Evolutionary conservation across 495 filamentous ascomycete species (phyloP).

Genomic region (Evernia prunastri): DNA sequence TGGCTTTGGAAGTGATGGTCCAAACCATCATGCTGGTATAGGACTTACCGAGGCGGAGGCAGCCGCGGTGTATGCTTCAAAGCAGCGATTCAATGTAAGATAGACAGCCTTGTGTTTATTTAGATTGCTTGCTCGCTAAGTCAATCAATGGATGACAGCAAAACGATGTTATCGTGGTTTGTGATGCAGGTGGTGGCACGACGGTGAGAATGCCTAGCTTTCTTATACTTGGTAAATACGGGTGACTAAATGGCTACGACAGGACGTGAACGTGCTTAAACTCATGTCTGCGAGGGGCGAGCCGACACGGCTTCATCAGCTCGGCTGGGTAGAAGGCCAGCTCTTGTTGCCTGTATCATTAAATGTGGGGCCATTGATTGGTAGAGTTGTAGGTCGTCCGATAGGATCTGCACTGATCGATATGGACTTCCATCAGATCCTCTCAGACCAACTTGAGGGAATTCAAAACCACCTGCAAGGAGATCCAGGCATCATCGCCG

Average conservation of each 20-base stretch:
- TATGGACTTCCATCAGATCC: slow-evolving; percentile 28
- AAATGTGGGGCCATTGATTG: too few relatives aligned
- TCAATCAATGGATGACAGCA: slow-evolving; percentile 26
- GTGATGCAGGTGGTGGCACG: slow-evolving; percentile 52
- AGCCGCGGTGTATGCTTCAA: slow-evolving; percentile 52
- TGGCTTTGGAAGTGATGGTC: slow-evolving; percentile 43
- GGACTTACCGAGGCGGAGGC: slow-evolving; percentile 64
- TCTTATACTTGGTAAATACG: background rate
- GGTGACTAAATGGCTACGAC: background rate
- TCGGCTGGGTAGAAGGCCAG: slow-evolving; percentile 39
- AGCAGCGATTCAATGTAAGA: slow-evolving; percentile 28
- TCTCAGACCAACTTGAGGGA: slow-evolving; percentile 27
- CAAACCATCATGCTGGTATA: slow-evolving; percentile 44
- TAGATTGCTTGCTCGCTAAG: too few relatives aligned
- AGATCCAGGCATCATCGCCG: slow-evolving; percentile 27
- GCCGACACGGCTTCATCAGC: slow-evolving; percentile 33
- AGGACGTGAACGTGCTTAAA: slow-evolving; percentile 39
- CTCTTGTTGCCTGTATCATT: too few relatives aligned
- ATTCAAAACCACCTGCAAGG: slow-evolving; percentile 24
- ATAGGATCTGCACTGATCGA: slow-evolving; percentile 41
- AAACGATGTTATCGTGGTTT: slow-evolving; percentile 45
- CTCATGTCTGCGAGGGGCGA: slow-evolving; percentile 30
- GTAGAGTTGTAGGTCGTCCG: too few relatives aligned
- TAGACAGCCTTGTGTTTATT: too few relatives aligned
- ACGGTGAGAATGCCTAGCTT: slow-evolving; percentile 29